Base-by-base conservation (phyloP, 768 basidiomycete genomes). In the Agaricus sinodeliciosus region DNA sequence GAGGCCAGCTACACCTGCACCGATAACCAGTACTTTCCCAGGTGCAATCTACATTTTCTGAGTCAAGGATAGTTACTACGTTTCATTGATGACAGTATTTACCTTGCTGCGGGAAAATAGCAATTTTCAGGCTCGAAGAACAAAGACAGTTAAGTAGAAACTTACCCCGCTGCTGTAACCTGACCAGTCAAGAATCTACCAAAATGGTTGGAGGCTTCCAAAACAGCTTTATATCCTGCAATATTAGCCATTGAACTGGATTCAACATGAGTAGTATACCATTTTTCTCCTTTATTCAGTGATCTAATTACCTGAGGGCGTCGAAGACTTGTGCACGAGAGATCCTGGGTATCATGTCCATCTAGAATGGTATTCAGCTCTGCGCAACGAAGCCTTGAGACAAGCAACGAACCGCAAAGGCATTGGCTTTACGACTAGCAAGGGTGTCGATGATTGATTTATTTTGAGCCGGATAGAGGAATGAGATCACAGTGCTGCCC, bases 321-420 rank as follows among this genome's bases (percentile, higher is more conserved):
- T 94, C 91, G 58, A 92, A 94, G 18, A 87, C 87, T 66, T 94
- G 91, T 42, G 91, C 91, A 49, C 91, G 81, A 56, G 89, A 92
- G 59, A 94, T 92, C 53, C 91, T 80, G 60, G 91, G 91, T 72
- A 94, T 90, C 79, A 85, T 81, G 63, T 94, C 91, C 91, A 94
- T 94, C 65, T 76, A 56, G 9, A 28, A 36, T 49, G 15, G 40
- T 9, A 43, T 56, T 45, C 13, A 49, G 25, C 31, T 36, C 27
- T 22, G 15, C 26, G 35, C 22, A 36, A 27, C 16, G 26, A 41
- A 35, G 25, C 16, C 9, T 11, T 9, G 8, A 12, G 15, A 16
- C 11, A 12, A 19, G 34, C 9, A 27, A 71, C 74, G 15, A 62
- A 77, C 77, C 50, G 86, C 90, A 62, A 94, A 88, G 25, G 80